phyloP scores from a whole-genome alignment of 345 rosid species.

The Dipteronia sinensis region DNA sequence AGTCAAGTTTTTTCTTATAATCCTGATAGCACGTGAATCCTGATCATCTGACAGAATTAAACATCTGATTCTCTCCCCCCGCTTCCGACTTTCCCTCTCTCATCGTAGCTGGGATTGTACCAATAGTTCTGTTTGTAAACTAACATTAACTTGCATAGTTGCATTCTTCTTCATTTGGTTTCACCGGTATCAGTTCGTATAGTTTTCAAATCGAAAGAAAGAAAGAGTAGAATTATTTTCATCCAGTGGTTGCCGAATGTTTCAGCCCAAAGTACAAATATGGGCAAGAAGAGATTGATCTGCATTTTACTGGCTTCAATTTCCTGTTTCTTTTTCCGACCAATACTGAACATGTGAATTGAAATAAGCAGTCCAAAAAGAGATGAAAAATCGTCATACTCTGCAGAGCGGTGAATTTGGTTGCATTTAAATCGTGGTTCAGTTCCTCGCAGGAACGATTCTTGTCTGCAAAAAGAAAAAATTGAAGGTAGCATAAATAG shows the following conservation, averaged over 20 bases:
- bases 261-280: not conserved
- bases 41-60: not conserved
- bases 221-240: not conserved
- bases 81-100: not conserved
- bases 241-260: not conserved
- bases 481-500: not conserved
- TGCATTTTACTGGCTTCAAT: not conserved
- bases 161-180: not conserved
- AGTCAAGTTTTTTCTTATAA: slow-evolving; percentile 16
- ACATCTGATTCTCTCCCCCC: not conserved
- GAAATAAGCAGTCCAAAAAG: not conserved
- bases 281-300: not conserved
- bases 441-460: too few relatives aligned
- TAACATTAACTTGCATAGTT: slow-evolving; percentile 5
- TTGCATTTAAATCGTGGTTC: not conserved
- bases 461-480: not conserved
- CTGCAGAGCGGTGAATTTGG: not conserved
- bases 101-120: slow-evolving; percentile 8
- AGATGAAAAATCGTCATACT: not conserved
- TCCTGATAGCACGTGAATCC: not conserved
- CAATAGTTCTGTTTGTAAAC: slow-evolving; percentile 9
- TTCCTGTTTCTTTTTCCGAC: too few relatives aligned
- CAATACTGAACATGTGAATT: not conserved
- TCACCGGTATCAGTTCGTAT: not conserved
- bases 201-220: not conserved